Evolutionary conservation across 306 rosid species (phyloP).

Genomic region (Fragaria ananassa): DNA sequence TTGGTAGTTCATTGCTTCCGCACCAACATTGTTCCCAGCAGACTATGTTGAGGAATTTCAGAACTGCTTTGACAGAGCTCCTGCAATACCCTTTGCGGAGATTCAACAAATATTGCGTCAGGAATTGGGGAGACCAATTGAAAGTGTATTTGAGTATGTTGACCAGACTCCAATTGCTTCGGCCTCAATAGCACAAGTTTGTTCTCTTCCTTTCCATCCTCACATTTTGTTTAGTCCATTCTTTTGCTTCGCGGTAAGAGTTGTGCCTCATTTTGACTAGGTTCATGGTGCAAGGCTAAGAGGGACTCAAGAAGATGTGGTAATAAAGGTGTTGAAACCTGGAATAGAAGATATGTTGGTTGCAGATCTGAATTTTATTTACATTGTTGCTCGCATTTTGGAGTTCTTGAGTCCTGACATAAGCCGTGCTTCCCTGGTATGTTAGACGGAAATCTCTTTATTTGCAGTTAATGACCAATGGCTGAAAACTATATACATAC

Average conservation of each 20-base stretch:
- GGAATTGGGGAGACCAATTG: conserved; percentile 82
- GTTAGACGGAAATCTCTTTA: conserved; percentile 13
- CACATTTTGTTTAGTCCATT: conserved; percentile 2
- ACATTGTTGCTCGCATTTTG: conserved; percentile 80
- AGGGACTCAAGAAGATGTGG: conserved; percentile 90
- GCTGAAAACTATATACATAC: neutral
- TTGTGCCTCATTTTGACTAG: conserved; percentile 37
- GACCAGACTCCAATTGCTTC: conserved; percentile 89
- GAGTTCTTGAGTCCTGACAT: conserved; percentile 94
- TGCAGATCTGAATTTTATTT: conserved; percentile 91
- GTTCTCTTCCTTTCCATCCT: conserved; percentile 19
- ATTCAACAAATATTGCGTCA: conserved; percentile 64
- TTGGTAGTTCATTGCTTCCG: conserved; percentile 82
- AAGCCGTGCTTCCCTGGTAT: conserved; percentile 84
- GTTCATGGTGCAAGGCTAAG: conserved; percentile 93
- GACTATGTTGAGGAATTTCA: conserved; percentile 97
- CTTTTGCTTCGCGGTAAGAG: conserved; percentile 19
- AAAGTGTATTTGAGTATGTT: conserved; percentile 74
- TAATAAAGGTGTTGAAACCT: conserved; percentile 91
- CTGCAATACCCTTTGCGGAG: conserved; percentile 72
- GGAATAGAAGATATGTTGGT: conserved; percentile 90
- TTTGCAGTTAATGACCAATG: conserved; percentile 14
- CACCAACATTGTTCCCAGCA: conserved; percentile 88
- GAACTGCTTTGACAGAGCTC: conserved; percentile 90
- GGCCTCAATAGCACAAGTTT: conserved; percentile 93